These are phyloP conservation scores for Exsudoporus floridanus DNA, from an alignment of 1,284 basidiomycete genomes.

Conservation along the genomic window DNA sequence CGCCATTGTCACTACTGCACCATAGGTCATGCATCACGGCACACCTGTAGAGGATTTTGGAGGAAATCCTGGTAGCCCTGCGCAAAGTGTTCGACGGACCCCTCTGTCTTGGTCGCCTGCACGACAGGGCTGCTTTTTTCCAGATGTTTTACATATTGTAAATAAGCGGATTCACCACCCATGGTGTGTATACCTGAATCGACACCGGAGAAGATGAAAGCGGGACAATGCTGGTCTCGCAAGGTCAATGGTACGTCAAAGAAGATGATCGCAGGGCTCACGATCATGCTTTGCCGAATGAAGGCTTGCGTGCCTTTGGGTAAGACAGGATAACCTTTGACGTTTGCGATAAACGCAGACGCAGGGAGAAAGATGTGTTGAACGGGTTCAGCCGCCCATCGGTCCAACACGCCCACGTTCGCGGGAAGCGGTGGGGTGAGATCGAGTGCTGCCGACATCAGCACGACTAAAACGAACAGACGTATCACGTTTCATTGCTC, in stretches of 20 bases:
- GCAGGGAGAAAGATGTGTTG: conserved; percentile 87
- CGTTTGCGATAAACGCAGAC: conserved; percentile 90
- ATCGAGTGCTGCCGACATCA: conserved; percentile 70
- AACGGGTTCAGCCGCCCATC: conserved; percentile 94
- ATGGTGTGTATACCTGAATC: conserved; percentile 62
- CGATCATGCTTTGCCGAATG: conserved; percentile 85
- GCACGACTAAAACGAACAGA: conserved; percentile 8
- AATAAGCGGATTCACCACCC: conserved; percentile 86
- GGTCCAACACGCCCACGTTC: conserved; percentile 64
- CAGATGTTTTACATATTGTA: conserved; percentile 85
- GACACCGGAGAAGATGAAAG: conserved; percentile 76
- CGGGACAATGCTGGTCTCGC: conserved; percentile 68
- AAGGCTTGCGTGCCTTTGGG: conserved; percentile 90
- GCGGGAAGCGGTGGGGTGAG: conserved; percentile 81
- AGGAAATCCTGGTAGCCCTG: conserved; percentile 94
- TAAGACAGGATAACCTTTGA: conserved; percentile 95
- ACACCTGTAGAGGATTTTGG: conserved; percentile 89
- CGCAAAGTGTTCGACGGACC: conserved; percentile 86
- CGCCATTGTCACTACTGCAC: conserved; percentile 6
- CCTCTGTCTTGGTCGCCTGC: conserved; percentile 55
- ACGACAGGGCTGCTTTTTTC: conserved; percentile 72
- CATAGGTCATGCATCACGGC: conserved; percentile 5
- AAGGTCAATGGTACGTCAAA: conserved; percentile 14
- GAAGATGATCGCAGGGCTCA: conserved; percentile 38
- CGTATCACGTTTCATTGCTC: conserved; percentile 49